A percentile compares a stretch with the other conserved stretches of the same genome.
These are phyloP conservation scores for Herpetospermum pedunculosum DNA, from an alignment of 306 rosid genomes.

Conservation along the genomic window DNA sequence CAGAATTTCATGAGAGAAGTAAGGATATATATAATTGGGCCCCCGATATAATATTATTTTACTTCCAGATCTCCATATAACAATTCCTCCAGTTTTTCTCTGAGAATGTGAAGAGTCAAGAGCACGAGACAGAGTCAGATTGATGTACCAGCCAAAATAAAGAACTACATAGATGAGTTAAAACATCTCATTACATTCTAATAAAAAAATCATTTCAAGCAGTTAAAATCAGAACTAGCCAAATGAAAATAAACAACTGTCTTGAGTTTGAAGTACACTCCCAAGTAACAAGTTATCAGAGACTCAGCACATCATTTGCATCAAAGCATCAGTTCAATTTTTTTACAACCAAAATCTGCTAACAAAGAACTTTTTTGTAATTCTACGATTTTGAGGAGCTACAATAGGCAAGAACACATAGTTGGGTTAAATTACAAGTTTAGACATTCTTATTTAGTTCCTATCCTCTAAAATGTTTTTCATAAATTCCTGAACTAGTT, in stretches of 20 bases:
- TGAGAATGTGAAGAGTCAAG: conserved; percentile 31
- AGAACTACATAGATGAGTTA: neutral
- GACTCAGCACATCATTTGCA: neutral
- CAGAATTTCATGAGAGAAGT: conserved; percentile 36
- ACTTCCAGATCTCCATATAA: conserved; percentile 87
- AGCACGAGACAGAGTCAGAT: conserved; percentile 15
- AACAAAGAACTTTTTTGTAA: neutral
- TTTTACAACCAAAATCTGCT: neutral
- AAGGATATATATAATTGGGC: conserved; percentile 63
- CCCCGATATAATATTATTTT: conserved; percentile 84
- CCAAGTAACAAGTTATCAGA: conserved; percentile 3
- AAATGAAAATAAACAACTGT: neutral
- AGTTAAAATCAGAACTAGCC: neutral
- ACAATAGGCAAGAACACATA: neutral
- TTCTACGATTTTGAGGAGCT: neutral
- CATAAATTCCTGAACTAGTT: no score
- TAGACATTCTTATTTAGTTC: no score
- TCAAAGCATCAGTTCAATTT: neutral
- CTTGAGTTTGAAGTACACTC: neutral
- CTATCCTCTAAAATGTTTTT: neutral
- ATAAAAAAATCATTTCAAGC: neutral
- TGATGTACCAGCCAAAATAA: neutral
- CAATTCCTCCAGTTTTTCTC: conserved; percentile 95
- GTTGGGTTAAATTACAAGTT: neutral
- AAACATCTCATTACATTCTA: neutral